These are phyloP conservation scores for Cucurbita argyrosperma DNA, from an alignment of 306 rosid species.

Conservation along the genomic window DNA sequence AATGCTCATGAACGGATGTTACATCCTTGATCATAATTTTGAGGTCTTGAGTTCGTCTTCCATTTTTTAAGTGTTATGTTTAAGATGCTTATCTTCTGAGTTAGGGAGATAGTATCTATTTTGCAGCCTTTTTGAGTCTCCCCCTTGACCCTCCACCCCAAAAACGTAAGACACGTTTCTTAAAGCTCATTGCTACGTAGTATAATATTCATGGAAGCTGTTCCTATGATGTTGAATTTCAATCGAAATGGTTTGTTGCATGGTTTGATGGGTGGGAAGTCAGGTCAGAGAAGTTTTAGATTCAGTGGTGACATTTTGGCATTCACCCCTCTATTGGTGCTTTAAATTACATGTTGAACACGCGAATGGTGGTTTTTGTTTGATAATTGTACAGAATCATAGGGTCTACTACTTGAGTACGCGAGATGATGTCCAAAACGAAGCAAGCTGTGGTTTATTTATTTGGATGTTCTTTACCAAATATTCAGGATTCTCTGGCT, in stretches of 20 bases:
- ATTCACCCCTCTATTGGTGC: background rate
- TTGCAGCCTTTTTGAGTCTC: background rate
- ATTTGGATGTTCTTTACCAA: background rate
- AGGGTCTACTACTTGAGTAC: background rate
- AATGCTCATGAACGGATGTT: background rate
- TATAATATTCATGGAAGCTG: background rate
- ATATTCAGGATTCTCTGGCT: background rate
- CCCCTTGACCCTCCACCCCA: background rate
- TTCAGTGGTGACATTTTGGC: background rate
- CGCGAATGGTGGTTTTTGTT: background rate
- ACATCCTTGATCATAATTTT: background rate
- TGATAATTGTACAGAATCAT: background rate
- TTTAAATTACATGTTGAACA: background rate
- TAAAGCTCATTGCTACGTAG: background rate
- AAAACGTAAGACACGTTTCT: background rate
- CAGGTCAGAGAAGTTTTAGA: background rate
- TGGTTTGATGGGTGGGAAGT: background rate
- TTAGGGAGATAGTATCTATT: background rate
- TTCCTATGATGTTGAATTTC: background rate
- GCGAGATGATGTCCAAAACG: background rate
- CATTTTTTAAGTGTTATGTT: background rate
- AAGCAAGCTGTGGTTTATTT: background rate
- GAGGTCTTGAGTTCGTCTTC: background rate
- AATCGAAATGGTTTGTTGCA: background rate
- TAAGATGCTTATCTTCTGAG: background rate